A percentile compares a stretch with the other conserved stretches of the same genome.
phyloP scores from a whole-genome alignment of 2,329 filamentous ascomycete genomes.

The Epichloe festucae region DNA sequence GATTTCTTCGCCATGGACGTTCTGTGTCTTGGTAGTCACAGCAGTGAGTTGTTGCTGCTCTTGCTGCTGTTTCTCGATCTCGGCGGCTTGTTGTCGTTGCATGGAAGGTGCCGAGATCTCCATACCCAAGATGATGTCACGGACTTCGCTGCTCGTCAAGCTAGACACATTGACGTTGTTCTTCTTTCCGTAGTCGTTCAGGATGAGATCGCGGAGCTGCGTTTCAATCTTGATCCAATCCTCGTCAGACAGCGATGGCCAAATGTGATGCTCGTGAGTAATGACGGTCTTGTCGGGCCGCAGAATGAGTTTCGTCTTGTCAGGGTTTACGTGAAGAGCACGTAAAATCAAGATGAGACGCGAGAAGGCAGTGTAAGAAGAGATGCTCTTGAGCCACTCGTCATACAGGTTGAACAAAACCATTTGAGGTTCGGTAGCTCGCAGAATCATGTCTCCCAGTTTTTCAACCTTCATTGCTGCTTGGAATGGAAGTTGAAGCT shows the following conservation, averaged over 20 bases:
- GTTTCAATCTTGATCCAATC: constrained; percentile 99
- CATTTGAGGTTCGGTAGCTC: constrained; percentile 98
- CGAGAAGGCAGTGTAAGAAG: constrained; percentile 96
- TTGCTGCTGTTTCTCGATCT: constrained; percentile 97
- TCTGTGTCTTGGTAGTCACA: constrained; percentile 96
- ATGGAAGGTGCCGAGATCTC: constrained; percentile 96
- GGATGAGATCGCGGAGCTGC: constrained; percentile 82
- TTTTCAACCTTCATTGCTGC: constrained; percentile 99
- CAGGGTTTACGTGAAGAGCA: constrained; percentile 91
- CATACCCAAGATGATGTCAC: constrained; percentile 98
- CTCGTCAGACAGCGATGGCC: constrained; percentile 86
- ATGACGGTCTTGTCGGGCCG: constrained; percentile 97
- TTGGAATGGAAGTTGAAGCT: constrained; percentile 95
- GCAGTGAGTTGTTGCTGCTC: constrained; percentile 94
- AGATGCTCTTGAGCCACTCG: constrained; percentile 97
- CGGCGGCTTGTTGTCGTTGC: constrained; percentile 94
- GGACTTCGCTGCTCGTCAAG: constrained; percentile 89
- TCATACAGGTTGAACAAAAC: constrained; percentile 98
- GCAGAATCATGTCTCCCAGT: constrained; percentile 95
- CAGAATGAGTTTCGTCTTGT: constrained; percentile 93
- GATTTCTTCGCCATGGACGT: constrained; percentile 92
- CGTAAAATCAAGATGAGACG: constrained; percentile 85
- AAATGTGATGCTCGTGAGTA: constrained; percentile 97
- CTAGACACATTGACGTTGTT: constrained; percentile 99
- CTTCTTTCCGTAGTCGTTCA: constrained; percentile 99